Base-by-base conservation (phyloP, 176 grass and related monocot genomes). In the Poa annua region DNA sequence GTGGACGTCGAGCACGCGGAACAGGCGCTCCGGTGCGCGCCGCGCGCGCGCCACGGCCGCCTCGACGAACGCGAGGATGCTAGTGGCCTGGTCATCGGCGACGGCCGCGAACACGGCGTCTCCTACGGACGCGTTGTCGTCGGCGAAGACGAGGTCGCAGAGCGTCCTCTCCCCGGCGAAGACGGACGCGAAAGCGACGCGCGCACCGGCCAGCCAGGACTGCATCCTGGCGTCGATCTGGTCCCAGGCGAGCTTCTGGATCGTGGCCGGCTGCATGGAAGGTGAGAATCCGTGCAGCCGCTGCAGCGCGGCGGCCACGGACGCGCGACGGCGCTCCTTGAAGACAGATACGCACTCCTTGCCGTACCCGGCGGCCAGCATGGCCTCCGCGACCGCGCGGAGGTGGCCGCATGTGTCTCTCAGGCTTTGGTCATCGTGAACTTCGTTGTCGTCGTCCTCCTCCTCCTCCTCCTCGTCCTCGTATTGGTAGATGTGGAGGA, bases 1-100 rank as follows among this genome's bases (percentile, higher is more conserved):
- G 57, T 97, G 90, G 74, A 97, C 53, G 61, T 97, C 91, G 2
- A 97, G 86, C 55, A 97, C 77, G 42, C 89, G 83, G 84, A 97
- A 89, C 63, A 97, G 87, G 15, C 89, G 85, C 38, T 97, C 89
- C 0, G 89, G 87, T 0, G 86, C 82, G 45, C 89, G 86, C 21
- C 70, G 88, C 0, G 86, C 84, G 4, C 77, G 78, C 13, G 81
- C 86, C n/a, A 83, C 86, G 35, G 48, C 76, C 19, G 57, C 52
- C 53, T 92, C 89, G 0, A 89, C 89, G 35, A 92, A 47, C 22
- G 35, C 55, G 25, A 97, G 80, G 62, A 94, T 77, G 1, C 20
- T 17, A 0, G 50, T 53, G 44, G 90, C 88, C 2, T 86, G 86
- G 16, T 94, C 88, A 12, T 41, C 20, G 11, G 82, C 68, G 39